A percentile compares a stretch with the other conserved stretches of the same genome.
These are phyloP conservation scores for Miscanthus lutarioriparius DNA, from an alignment of 176 grass and related monocot species.

Conservation along the genomic window DNA sequence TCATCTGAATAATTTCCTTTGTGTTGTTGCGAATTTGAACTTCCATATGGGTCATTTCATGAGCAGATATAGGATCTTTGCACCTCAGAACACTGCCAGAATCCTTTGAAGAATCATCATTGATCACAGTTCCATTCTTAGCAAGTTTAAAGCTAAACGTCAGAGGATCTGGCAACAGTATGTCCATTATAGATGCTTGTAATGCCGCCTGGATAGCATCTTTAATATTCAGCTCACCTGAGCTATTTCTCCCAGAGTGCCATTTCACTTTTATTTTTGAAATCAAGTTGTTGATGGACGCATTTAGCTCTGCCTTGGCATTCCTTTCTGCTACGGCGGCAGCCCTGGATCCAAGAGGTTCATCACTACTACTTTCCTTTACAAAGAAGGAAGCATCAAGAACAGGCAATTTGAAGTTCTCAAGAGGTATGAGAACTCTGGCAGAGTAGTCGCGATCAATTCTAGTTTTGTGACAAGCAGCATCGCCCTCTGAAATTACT, in stretches of 20 bases:
- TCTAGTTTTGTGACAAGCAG: constrained; percentile 70
- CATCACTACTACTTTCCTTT: constrained; percentile 58
- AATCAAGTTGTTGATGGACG: constrained; percentile 87
- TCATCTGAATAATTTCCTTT: constrained; percentile 86
- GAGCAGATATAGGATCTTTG: constrained; percentile 70
- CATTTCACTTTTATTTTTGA: constrained; percentile 98
- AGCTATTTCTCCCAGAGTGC: constrained; percentile 97
- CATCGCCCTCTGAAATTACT: constrained; percentile 27
- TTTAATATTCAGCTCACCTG: constrained; percentile 93
- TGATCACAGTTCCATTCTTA: constrained; percentile 33
- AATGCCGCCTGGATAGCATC: constrained; percentile 89
- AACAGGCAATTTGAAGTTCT: constrained; percentile 96
- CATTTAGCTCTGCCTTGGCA: constrained; percentile 89
- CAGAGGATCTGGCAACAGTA: constrained; percentile 88
- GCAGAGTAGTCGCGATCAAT: constrained; percentile 97
- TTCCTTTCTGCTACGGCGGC: constrained; percentile 69
- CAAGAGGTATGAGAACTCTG: constrained; percentile 90
- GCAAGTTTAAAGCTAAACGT: constrained; percentile 88
- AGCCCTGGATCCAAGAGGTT: constrained; percentile 44
- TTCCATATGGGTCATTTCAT: constrained; percentile 85
- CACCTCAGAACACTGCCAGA: constrained; percentile 36
- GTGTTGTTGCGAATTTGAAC: constrained; percentile 90
- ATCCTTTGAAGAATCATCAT: constrained; percentile 26
- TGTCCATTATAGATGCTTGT: constrained; percentile 92
- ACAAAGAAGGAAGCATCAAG: constrained; percentile 81